A percentile compares a stretch with the other conserved stretches of the same genome.
Evolutionary conservation across 192 early-diverging fungal genomes (phyloP).

Genomic region (Umbelopsis sp.): DNA sequence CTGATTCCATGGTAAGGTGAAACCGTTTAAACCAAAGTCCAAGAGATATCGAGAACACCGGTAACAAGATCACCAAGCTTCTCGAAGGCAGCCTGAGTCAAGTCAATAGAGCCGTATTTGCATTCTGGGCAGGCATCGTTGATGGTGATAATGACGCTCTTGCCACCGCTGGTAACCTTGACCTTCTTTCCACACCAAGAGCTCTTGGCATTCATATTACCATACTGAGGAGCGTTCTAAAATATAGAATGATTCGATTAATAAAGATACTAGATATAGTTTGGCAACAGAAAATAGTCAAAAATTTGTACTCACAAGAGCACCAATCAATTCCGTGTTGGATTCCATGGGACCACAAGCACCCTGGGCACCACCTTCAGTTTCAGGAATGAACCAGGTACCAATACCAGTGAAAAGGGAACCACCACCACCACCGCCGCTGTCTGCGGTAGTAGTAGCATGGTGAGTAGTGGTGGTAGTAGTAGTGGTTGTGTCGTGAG

Average conservation of each 20-base stretch:
- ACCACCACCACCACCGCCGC: not conserved
- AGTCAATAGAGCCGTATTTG: not conserved
- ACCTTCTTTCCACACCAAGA: conserved; percentile 38
- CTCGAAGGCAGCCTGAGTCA: conserved; percentile 12
- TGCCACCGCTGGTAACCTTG: conserved; percentile 32
- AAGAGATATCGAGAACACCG: conserved; percentile 44
- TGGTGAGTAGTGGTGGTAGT: not conserved
- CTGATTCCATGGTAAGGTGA: not conserved
- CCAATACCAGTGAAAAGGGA: conserved; percentile 10
- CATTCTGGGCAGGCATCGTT: conserved; percentile 52
- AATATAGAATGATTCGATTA: not conserved
- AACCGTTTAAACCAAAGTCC: conserved; percentile 37
- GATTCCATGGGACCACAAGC: conserved; percentile 34
- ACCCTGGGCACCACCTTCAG: conserved; percentile 32
- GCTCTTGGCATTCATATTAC: conserved; percentile 31
- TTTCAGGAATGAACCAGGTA: conserved; percentile 36
- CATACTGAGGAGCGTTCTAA: conserved; percentile 43
- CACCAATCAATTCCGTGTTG: conserved; percentile 27
- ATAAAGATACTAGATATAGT: not conserved
- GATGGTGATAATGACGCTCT: conserved; percentile 38
- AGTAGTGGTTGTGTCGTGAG: not conserved
- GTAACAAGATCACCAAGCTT: conserved; percentile 33
- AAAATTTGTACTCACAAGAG: conserved; percentile 21
- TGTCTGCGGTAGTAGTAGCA: not conserved
- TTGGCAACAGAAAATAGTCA: not conserved